Evolutionary conservation across 129 eudicot species (phyloP), one percentile per base, ranked within the genome.

Genomic region (Artemisia annua): DNA sequence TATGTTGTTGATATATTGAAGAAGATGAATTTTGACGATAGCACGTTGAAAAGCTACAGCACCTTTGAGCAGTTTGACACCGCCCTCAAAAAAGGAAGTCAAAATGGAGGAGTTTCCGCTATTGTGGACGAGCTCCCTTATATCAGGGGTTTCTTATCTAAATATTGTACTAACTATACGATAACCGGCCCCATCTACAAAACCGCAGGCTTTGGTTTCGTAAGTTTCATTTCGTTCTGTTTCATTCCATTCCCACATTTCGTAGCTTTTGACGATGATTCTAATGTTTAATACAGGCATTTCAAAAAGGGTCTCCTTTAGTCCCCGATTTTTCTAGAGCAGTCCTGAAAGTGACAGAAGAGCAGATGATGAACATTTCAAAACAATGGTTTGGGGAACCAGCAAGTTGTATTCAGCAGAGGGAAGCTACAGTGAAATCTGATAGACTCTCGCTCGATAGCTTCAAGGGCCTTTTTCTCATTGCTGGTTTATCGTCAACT

Each of bases 251-350:
- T 30, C 39, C 39, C 0, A 5, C 39, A 30, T 30, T 30, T 30
- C 39, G 6, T 30, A 2, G 39, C 12, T 50, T 50, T 13, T 50
- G 55, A 13, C 15, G 3, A 4, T 50, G 15, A 3, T 4, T 3
- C n/a, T 12, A 50, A 0, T 2, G 55, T 50, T 10, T 10, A 50
- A 50, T 55, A 48, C 85, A 83, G 87, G 87, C 83, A 67, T 79
- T 87, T 73, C 92, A 83, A 46, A 81, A 57, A 67, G 88, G 88
- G 11, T 87, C 92, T 51, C 88, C 92, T 0, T 68, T 84, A 14
- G 79, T 84, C 22, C 67, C 70, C 12, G 92, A 84, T 39, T 69
- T 87, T 64, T 84, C 88, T 58, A 78, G 79, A 58, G 88, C 83
- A 20, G 72, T 87, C 56, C 79, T 87, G 20, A 70, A 79, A 11